These are phyloP conservation scores for Eucalyptus dawsonii DNA, from an alignment of 345 rosid species.

Conservation along the genomic window DNA sequence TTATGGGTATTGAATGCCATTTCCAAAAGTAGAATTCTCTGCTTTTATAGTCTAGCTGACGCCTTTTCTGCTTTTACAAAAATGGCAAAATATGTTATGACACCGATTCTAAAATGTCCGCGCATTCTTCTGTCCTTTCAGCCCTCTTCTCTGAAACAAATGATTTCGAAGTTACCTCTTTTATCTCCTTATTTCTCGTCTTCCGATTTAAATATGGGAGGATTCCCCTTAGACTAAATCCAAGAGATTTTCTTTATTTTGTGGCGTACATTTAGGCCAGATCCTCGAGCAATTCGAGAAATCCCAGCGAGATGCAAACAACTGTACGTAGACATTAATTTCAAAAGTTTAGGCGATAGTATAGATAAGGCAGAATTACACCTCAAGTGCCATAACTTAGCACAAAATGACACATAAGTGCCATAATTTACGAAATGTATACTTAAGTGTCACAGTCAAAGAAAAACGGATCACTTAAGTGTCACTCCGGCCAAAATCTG, in stretches of 20 bases:
- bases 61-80: neutral
- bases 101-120: neutral
- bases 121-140: neutral
- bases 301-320: neutral
- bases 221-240: neutral
- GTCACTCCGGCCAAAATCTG: rapidly evolving
- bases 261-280: neutral
- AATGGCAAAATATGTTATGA: neutral
- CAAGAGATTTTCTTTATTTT: neutral
- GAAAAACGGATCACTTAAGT: too few species aligned
- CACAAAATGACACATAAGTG: too few species aligned
- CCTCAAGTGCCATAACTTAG: too few species aligned
- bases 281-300: neutral
- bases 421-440: too few species aligned
- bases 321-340: neutral
- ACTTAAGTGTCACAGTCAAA: too few species aligned
- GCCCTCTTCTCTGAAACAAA: neutral
- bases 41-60: neutral
- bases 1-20: neutral
- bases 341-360: neutral
- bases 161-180: too few species aligned
- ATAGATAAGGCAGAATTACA: neutral
- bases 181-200: neutral
- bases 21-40: neutral
- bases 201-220: too few species aligned